Conservation (phyloP, 2,329 filamentous ascomycete species). For the Penicillium sp. region DNA sequence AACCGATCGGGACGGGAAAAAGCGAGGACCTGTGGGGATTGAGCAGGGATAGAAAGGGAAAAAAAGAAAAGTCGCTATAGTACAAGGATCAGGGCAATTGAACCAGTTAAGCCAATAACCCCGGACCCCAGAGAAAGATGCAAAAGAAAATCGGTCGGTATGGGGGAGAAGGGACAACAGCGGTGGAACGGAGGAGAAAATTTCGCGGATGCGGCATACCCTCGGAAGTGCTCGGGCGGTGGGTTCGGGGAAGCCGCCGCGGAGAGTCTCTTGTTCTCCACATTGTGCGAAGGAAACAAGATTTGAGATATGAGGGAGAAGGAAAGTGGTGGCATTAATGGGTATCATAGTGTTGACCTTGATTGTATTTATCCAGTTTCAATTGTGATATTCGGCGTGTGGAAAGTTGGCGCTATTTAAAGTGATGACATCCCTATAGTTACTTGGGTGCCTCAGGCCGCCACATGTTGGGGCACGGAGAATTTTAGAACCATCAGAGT, state of each 20-base stretch:
- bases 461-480: neutral
- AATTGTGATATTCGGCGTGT: neutral
- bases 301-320: neutral
- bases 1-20: conserved; percentile 27
- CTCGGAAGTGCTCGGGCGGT: conserved; percentile 49
- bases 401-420: neutral
- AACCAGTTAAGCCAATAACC: conserved; percentile 39
- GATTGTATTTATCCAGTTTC: neutral
- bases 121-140: conserved; percentile 42
- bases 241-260: conserved; percentile 35
- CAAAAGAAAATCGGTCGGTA: conserved; percentile 32
- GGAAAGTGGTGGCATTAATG: neutral
- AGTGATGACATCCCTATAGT: neutral
- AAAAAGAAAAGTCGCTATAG: conserved; percentile 37
- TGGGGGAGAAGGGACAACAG: conserved; percentile 27
- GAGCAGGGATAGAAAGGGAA: conserved; percentile 24
- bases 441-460: conserved; percentile 9
- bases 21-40: conserved; percentile 29
- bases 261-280: conserved; percentile 31
- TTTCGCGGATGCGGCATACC: conserved; percentile 51
- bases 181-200: conserved; percentile 47
- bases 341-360: neutral
- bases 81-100: conserved; percentile 43
- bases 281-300: neutral
- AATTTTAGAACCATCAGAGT: neutral